These are phyloP conservation scores for Diaporthe longicolla DNA, from an alignment of 2,329 filamentous ascomycete genomes.

Conservation along the genomic window DNA sequence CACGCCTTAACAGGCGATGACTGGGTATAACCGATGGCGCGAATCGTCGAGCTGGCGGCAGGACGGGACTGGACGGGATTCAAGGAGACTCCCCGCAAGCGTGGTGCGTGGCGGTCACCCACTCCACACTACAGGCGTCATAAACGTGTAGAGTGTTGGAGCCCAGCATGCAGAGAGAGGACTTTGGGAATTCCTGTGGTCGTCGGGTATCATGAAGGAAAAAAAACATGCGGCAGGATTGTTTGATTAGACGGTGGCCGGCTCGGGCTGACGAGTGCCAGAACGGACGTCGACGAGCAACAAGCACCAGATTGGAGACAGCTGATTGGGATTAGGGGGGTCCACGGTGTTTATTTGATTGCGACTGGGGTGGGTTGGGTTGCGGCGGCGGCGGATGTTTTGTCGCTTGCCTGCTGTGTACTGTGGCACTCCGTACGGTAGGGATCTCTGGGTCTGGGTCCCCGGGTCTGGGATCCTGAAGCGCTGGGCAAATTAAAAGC, in stretches of 20 bases:
- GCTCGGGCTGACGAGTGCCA: slow-evolving; percentile 30
- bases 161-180: slow-evolving; percentile 19
- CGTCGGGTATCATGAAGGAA: slow-evolving; percentile 23
- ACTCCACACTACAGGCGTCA: slow-evolving; percentile 39
- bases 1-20: slow-evolving; percentile 26
- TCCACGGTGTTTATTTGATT: slow-evolving; percentile 36
- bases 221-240: slow-evolving; percentile 2
- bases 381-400: slow-evolving; percentile 6
- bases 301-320: slow-evolving; percentile 9
- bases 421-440: neutral
- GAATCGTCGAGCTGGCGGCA: slow-evolving; percentile 27
- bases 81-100: slow-evolving; percentile 29
- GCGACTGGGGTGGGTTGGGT: slow-evolving; percentile 31
- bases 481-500: slow-evolving; percentile 35
- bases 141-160: slow-evolving; percentile 28
- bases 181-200: neutral
- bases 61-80: slow-evolving; percentile 15
- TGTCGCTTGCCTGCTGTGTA: slow-evolving; percentile 8
- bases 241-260: slow-evolving; percentile 24
- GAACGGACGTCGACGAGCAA: slow-evolving; percentile 25
- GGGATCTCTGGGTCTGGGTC: slow-evolving; percentile 29
- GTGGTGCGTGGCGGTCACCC: slow-evolving; percentile 37
- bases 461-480: slow-evolving; percentile 27
- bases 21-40: slow-evolving; percentile 31
- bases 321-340: slow-evolving; percentile 31